phyloP scores from a whole-genome alignment of 768 basidiomycete genomes.

The Rhizopogon vinicolor region DNA sequence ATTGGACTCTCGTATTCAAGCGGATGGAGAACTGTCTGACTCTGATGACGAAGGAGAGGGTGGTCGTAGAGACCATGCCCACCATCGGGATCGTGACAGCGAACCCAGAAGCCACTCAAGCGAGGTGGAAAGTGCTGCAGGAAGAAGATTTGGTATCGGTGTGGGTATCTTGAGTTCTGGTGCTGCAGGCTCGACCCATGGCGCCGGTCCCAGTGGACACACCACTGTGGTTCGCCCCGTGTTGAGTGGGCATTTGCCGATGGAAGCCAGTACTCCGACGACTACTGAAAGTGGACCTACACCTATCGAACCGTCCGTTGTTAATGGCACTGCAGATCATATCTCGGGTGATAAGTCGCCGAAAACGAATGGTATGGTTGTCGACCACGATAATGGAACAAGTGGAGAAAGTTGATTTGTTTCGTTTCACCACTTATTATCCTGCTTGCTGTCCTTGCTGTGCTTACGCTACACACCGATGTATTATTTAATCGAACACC shows the following conservation, averaged over 20 bases:
- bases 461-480: background rate
- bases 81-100: slow-evolving; percentile 49
- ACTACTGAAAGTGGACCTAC: slow-evolving; percentile 14
- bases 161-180: slow-evolving; percentile 71
- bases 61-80: slow-evolving; percentile 65
- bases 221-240: slow-evolving; percentile 36
- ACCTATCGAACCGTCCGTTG: slow-evolving; percentile 7
- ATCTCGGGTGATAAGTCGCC: slow-evolving; percentile 12
- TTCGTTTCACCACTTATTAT: background rate
- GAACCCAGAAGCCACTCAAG: slow-evolving; percentile 37
- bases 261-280: slow-evolving; percentile 28
- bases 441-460: background rate
- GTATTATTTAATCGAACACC: background rate
- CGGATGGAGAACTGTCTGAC: slow-evolving; percentile 88
- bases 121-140: slow-evolving; percentile 38
- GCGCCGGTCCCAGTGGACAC: slow-evolving; percentile 73
- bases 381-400: slow-evolving; percentile 15
- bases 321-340: slow-evolving; percentile 8
- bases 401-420: slow-evolving; percentile 5
- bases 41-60: slow-evolving; percentile 98
- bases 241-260: slow-evolving; percentile 18
- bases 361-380: slow-evolving; percentile 16
- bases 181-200: slow-evolving; percentile 50
- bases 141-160: slow-evolving; percentile 58
- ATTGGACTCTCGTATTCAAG: slow-evolving; percentile 78